These are phyloP conservation scores for Sporopachydermia quercuum DNA, from an alignment of 805 yeast species.

Conservation along the genomic window DNA sequence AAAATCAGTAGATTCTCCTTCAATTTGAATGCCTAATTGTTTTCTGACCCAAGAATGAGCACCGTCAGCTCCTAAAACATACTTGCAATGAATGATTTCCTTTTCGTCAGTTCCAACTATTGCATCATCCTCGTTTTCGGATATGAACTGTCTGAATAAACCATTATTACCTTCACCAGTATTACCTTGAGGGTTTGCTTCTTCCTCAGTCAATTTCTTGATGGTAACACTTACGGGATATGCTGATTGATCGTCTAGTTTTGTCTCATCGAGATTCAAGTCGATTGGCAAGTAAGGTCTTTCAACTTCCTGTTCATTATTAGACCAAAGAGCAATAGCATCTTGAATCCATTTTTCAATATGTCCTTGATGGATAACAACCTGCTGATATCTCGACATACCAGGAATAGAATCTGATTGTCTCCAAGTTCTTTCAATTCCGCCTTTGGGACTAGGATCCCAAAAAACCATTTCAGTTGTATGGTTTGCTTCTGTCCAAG, in stretches of 20 bases:
- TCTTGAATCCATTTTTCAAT: constrained; percentile 25
- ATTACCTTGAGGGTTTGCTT: constrained; percentile 8
- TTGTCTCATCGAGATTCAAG: constrained; percentile 7
- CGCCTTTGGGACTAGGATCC: constrained; percentile 17
- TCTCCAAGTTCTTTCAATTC: constrained; percentile 14
- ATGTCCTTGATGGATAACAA: constrained; percentile 23
- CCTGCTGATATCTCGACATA: constrained; percentile 16
- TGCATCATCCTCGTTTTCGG: constrained; percentile 11
- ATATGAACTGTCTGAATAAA: constrained; percentile 16
- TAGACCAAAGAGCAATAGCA: constrained; percentile 24
- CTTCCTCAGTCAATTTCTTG: constrained; percentile 9
- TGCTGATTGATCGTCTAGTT: constrained; percentile 7
- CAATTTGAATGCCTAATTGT: constrained; percentile 19
- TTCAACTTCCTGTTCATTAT: constrained; percentile 6
- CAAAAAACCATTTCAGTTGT: constrained; percentile 20
- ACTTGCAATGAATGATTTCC: constrained; percentile 18
- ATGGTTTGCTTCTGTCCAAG: constrained; percentile 15
- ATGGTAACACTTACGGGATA: constrained; percentile 16
- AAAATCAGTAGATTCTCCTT: constrained; percentile 21
- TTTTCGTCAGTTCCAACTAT: constrained; percentile 1
- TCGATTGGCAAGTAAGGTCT: constrained; percentile 9
- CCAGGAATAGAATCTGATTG: constrained; percentile 17
- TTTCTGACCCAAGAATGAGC: constrained; percentile 22
- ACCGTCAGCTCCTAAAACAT: constrained; percentile 20
- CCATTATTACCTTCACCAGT: constrained; percentile 14